These are phyloP conservation scores for Cryptosporidium ryanae DNA, from an alignment of 169 alveolate genomes.

Conservation along the genomic window DNA sequence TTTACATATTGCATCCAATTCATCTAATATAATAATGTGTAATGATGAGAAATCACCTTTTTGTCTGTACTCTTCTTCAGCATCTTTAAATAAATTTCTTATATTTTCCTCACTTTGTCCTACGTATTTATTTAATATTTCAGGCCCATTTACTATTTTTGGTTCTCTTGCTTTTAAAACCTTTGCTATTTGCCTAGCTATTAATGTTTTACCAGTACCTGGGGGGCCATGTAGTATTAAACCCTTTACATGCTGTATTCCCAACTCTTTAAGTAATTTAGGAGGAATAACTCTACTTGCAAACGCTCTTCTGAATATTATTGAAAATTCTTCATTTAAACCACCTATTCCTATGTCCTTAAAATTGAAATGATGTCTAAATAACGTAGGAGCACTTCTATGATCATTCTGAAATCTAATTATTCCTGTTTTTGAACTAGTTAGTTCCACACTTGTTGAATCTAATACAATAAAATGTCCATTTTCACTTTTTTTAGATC, in stretches of 20 bases:
- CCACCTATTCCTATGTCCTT: slow-evolving; percentile 94
- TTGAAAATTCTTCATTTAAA: slow-evolving; percentile 94
- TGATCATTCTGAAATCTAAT: slow-evolving; percentile 75
- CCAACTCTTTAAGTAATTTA: slow-evolving; percentile 94
- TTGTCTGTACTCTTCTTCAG: slow-evolving; percentile 94
- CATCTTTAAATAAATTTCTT: slow-evolving; percentile 96
- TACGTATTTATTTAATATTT: slow-evolving; percentile 94
- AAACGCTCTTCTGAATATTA: slow-evolving; percentile 99
- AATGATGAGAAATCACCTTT: slow-evolving; percentile 95
- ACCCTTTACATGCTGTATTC: slow-evolving; percentile 98
- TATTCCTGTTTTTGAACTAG: slow-evolving; percentile 64
- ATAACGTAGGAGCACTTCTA: slow-evolving; percentile 78
- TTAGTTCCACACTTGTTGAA: slow-evolving; percentile 76
- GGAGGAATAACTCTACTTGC: slow-evolving; percentile 99
- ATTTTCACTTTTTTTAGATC: slow-evolving; percentile 19
- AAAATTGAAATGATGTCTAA: slow-evolving; percentile 89
- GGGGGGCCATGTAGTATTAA: slow-evolving; percentile 99
- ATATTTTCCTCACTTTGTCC: slow-evolving; percentile 99
- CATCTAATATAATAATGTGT: slow-evolving; percentile 98
- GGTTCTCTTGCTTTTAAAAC: slow-evolving; percentile 95
- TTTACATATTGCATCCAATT: slow-evolving; percentile 99
- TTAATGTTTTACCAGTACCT: slow-evolving; percentile 99
- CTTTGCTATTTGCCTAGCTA: slow-evolving; percentile 99
- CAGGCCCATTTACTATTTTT: slow-evolving; percentile 91
- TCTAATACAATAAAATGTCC: slow-evolving; percentile 74